Evolutionary conservation across 2,329 filamentous ascomycete species (phyloP), one percentile per base, ranked within the genome.

Genomic region (Aspergillus fumigatiaffinis): DNA sequence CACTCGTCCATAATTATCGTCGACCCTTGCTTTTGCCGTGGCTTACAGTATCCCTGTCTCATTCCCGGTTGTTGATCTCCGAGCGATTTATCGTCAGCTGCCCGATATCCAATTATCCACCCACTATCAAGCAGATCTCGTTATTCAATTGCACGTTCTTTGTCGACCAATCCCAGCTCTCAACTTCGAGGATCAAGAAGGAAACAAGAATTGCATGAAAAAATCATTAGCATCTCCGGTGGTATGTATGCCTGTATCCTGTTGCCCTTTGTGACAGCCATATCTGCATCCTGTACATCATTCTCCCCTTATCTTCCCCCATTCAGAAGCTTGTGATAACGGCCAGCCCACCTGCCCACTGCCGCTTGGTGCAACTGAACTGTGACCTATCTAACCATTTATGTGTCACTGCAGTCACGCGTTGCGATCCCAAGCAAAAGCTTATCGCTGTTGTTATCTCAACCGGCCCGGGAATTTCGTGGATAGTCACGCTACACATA

Each of bases 231-330:
- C 20, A 12, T 46, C 20, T 2, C 26, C 41, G 49, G 55, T 53
- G 52, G 53, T 55, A 55, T 61, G 49, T 51, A 38, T 50, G 32
- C 32, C 28, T 32, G 44, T 26, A 35, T 32, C 28, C 26, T 21
- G 21, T 23, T 47, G 23, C 44, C 38, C 3, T 42, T 28, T 51
- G 51, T 54, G 46, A 20, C 52, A 50, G 55, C 17, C 23, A 12
- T 55, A 53, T 53, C 54, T 54, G 52, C 17, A 44, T 52, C 51
- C 12, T 52, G 35, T 28, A 49, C 20, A 38, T 50, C 52, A 12
- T 42, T n/a, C 14, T 29, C 25, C 35, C 55, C 66, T 69, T 69
- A 69, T 69, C 66, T 69, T 57, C 52, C 62, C 62, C 63, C 63
- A 65, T 60, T 63, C 58, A 62, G 46, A 50, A 53, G 29, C 60